phyloP scores from a whole-genome alignment of 306 rosid genomes.

The Corylus avellana region DNA sequence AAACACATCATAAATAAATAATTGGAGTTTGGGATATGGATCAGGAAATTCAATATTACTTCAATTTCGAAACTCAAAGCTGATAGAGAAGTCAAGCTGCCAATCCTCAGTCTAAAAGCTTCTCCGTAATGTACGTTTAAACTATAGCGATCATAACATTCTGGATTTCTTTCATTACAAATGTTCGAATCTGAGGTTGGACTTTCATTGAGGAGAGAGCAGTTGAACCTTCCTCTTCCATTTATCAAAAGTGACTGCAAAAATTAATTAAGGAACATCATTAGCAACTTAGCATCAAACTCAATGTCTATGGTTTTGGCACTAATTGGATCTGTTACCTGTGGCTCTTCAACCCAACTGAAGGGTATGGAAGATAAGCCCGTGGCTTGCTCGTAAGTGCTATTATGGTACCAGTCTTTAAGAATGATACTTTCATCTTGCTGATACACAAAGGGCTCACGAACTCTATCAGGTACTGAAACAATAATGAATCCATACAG shows the following conservation, averaged over 20 bases:
- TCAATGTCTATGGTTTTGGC: too few species aligned
- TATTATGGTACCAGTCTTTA: slow-evolving; percentile 55
- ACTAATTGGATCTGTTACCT: slow-evolving; percentile 29
- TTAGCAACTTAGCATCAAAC: not conserved
- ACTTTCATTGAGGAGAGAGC: slow-evolving; percentile 31
- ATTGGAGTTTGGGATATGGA: too few species aligned
- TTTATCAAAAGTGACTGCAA: slow-evolving; percentile 55
- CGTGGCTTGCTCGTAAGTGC: slow-evolving; percentile 33
- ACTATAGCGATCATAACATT: slow-evolving; percentile 46
- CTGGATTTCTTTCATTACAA: slow-evolving; percentile 39
- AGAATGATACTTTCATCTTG: slow-evolving; percentile 51
- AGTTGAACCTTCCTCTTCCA: slow-evolving; percentile 58
- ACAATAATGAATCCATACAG: slow-evolving; percentile 47
- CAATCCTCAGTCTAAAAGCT: slow-evolving; percentile 44
- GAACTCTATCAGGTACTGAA: slow-evolving; percentile 40
- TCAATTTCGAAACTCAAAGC: slow-evolving; percentile 58
- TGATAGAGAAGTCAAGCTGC: slow-evolving; percentile 49
- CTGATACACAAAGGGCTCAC: slow-evolving; percentile 51
- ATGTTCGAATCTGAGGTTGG: slow-evolving; percentile 7
- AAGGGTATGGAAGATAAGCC: slow-evolving; percentile 34
- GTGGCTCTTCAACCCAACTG: slow-evolving; percentile 50
- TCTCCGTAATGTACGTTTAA: slow-evolving; percentile 34
- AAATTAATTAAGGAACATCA: not conserved
- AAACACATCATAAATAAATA: too few species aligned
- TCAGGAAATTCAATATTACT: slow-evolving; percentile 26